Evolutionary conservation across 495 filamentous ascomycete species (phyloP).

Genomic region (Aspergillus heteromorphus): DNA sequence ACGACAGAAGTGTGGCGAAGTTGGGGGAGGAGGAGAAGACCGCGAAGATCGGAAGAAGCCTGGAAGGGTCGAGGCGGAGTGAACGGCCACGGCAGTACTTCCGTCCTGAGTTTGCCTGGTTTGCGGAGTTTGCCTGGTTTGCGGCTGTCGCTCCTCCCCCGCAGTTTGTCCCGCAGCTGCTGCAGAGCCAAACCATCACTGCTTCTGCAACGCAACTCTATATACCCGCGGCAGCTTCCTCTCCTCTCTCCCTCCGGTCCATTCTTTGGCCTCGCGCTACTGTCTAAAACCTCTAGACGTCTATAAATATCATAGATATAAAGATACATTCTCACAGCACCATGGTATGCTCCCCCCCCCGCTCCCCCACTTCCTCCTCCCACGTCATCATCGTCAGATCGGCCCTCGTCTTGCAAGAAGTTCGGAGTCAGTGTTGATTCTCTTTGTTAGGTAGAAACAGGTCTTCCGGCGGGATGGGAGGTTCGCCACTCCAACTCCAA

Average conservation of each 20-base stretch:
- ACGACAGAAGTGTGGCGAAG: not conserved
- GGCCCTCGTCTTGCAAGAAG: not conserved
- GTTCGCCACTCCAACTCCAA: constrained; percentile 95
- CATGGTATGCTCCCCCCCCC: constrained; percentile 5
- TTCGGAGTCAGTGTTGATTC: not conserved
- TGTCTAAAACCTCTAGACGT: not conserved
- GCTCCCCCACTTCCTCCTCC: not conserved
- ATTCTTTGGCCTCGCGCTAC: not conserved
- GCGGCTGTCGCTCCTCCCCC: constrained; percentile 13
- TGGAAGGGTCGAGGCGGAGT: not conserved
- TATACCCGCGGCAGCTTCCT: not conserved
- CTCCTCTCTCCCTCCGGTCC: no score
- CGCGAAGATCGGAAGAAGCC: constrained; percentile 14
- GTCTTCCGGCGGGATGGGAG: constrained; percentile 85
- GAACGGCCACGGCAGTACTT: no score
- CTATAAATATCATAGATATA: not conserved
- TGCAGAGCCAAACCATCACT: not conserved
- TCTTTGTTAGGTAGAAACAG: constrained; percentile 55
- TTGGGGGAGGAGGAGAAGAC: not conserved
- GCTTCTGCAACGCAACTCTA: not conserved
- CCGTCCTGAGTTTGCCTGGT: constrained; percentile 5
- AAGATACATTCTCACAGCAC: not conserved
- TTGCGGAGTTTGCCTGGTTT: constrained; percentile 15
- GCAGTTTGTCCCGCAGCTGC: constrained; percentile 16
- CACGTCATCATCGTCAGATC: not conserved